phyloP scores from a whole-genome alignment of 2,329 filamentous ascomycete genomes.

The Fusarium decemcellulare region DNA sequence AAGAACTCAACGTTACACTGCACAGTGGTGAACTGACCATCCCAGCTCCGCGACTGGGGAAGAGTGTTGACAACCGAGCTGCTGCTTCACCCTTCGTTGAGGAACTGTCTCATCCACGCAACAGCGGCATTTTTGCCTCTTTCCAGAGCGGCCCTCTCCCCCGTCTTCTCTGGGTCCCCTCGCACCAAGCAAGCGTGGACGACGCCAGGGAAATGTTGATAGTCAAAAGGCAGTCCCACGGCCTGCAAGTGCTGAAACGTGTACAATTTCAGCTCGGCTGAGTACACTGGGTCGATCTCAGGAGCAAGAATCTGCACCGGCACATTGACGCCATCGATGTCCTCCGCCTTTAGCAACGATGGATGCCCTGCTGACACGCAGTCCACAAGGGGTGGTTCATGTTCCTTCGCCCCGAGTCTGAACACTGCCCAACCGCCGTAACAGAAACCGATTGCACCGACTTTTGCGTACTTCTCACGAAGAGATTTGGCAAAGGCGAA shows the following conservation, averaged over 20 bases:
- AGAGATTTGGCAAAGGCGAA: slow-evolving; percentile 54
- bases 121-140: slow-evolving; percentile 60
- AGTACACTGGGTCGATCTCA: slow-evolving; percentile 59
- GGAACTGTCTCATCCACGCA: slow-evolving; percentile 53
- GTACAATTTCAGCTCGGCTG: slow-evolving; percentile 58
- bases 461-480: slow-evolving; percentile 49
- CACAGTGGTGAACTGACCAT: no score
- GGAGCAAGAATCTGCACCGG: slow-evolving; percentile 68
- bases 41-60: no score
- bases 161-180: slow-evolving; percentile 53
- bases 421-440: slow-evolving; percentile 67
- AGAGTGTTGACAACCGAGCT: no score
- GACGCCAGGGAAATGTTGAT: slow-evolving; percentile 62
- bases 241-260: slow-evolving; percentile 54
- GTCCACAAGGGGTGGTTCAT: slow-evolving; percentile 58
- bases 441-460: slow-evolving; percentile 64
- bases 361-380: slow-evolving; percentile 62
- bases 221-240: slow-evolving; percentile 57
- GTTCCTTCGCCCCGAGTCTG: slow-evolving; percentile 57
- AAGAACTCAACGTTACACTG: no score
- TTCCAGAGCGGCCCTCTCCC: slow-evolving; percentile 57
- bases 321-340: slow-evolving; percentile 61
- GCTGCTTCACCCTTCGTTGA: slow-evolving; percentile 1
- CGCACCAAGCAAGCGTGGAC: slow-evolving; percentile 58
- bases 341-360: slow-evolving; percentile 56